Base-by-base conservation (phyloP, 495 filamentous ascomycete species). In the Parmelia sp. region DNA sequence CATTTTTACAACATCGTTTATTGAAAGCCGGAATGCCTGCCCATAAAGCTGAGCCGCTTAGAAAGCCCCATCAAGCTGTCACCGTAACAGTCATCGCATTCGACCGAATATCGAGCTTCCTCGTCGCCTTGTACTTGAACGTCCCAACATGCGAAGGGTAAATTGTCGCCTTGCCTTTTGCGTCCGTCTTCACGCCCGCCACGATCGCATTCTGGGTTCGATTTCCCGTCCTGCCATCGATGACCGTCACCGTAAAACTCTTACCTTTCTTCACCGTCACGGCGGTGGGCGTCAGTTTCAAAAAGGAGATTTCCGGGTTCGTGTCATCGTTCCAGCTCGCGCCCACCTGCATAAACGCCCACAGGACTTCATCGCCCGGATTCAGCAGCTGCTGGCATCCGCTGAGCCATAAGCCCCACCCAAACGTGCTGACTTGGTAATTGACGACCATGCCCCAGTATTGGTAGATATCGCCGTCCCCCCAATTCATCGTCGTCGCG, bases 371-470 rank as follows among this genome's bases (percentile, higher is more conserved):
- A 57, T 66, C 65, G 1, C 60, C 60, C 0, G 60, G 0, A 0
- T 57, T 37, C 11, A 69, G 25, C 25, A 58, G 44, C 23, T 66
- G 39, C 57, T 64, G 64, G 49, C 67, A 69, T 3, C 65, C 67
- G 4, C 63, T 55, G 0, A 63, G 37, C 4, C n/a, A n/a, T 0
- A 40, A 37, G 0, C 49, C 35, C 9, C 31, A 31, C 6, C 49
- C 36, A 21, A 21, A 57, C 1, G 15, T 2, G 33, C 42, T 37
- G 44, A 69, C 12, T 9, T 69, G 53, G 12, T 57, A 69, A 47
- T 69, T 69, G 5, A 51, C 11, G 0, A 69, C 19, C 4, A 59
- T 15, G 3, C 60, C 67, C 67, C 64, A 69, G 47, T 39, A 69
- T 6, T 56, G 4, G 29, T 31, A 37, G 4, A 4, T 1, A 27